These are phyloP conservation scores for Sphagnurus paluster DNA, from an alignment of 1,284 basidiomycete genomes.

Conservation along the genomic window DNA sequence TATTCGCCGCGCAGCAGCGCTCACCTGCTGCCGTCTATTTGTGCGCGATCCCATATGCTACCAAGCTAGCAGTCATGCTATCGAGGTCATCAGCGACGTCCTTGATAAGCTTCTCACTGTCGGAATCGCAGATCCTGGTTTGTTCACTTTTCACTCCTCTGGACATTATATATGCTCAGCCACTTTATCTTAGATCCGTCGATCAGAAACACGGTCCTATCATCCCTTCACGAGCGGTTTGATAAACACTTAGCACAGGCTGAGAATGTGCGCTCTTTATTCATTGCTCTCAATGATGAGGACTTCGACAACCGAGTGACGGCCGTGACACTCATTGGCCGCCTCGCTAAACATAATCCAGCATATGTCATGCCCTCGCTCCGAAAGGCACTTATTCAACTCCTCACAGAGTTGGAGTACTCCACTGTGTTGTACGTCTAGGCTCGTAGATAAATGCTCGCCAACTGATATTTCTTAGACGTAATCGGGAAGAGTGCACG, in stretches of 20 bases:
- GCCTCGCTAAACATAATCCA: conserved; percentile 94
- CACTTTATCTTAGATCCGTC: conserved; percentile 59
- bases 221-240: conserved; percentile 90
- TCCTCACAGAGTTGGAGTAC: conserved; percentile 97
- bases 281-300: conserved; percentile 98
- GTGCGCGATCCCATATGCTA: conserved; percentile 96
- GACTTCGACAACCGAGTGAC: conserved; percentile 92
- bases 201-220: conserved; percentile 89
- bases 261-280: conserved; percentile 95
- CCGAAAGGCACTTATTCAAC: conserved; percentile 93
- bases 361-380: conserved; percentile 99
- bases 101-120: conserved; percentile 96
- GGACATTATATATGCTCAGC: background rate
- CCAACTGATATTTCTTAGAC: conserved; percentile 38
- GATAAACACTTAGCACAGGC: conserved; percentile 99
- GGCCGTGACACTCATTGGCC: conserved; percentile 91
- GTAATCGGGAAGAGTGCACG: conserved; percentile 92
- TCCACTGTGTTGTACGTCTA: conserved; percentile 79
- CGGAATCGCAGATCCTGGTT: conserved; percentile 96
- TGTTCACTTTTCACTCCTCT: conserved; percentile 18
- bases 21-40: conserved; percentile 91
- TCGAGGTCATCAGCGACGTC: conserved; percentile 97
- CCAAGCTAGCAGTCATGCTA: conserved; percentile 94
- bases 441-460: background rate
- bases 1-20: conserved; percentile 87